These are phyloP conservation scores for Aspergillus fijiensis DNA, from an alignment of 2,329 filamentous ascomycete species.

Conservation along the genomic window DNA sequence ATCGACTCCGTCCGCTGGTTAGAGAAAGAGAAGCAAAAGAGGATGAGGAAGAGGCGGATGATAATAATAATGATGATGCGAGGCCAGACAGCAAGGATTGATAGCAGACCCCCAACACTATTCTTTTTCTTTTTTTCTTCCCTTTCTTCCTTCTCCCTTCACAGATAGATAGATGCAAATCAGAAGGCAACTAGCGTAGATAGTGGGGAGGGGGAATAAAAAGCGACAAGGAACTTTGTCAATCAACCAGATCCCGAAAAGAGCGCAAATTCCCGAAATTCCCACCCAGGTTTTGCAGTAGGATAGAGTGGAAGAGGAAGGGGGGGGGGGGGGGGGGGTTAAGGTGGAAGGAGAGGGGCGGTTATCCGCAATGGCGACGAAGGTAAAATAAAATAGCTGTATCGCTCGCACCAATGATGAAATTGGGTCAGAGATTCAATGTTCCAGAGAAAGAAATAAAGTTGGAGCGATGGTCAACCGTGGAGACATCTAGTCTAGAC, in stretches of 20 bases:
- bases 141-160: no score
- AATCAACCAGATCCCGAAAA: constrained; percentile 5
- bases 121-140: neutral
- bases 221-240: neutral
- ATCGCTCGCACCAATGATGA: constrained; percentile 4
- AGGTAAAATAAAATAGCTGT: neutral
- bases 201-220: neutral
- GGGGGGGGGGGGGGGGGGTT: constrained; percentile 1
- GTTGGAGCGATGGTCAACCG: constrained; percentile 13
- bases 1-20: neutral
- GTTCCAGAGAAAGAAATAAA: constrained; percentile 13
- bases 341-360: constrained; percentile 9
- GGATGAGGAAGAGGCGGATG: constrained; percentile 2
- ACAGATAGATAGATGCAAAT: neutral
- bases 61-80: neutral
- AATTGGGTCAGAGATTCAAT: neutral
- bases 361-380: constrained; percentile 5
- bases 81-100: neutral
- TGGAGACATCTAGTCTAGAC: constrained; percentile 11
- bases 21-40: neutral
- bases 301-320: constrained; percentile 6
- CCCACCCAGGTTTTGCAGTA: neutral
- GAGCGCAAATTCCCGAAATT: constrained; percentile 8
- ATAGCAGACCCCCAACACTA: neutral
- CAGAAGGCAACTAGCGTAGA: neutral